A percentile compares a stretch with the other conserved stretches of the same genome.
These are phyloP conservation scores for Fusarium domesticum DNA, from an alignment of 2,329 filamentous ascomycete genomes.

Conservation along the genomic window DNA sequence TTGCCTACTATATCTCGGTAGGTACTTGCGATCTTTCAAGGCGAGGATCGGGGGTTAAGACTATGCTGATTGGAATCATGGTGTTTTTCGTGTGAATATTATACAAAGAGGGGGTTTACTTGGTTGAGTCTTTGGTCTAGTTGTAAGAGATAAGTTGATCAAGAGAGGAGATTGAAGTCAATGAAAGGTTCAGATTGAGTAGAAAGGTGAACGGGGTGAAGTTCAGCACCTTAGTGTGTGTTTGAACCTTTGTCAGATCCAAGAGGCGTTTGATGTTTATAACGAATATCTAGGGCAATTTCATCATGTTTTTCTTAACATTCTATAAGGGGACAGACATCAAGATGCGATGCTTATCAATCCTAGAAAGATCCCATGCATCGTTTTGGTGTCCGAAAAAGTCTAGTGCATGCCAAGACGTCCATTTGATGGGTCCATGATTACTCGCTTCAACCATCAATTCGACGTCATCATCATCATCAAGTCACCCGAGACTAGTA, in stretches of 20 bases:
- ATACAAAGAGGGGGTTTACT: constrained; percentile 10
- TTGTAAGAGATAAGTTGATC: constrained; percentile 12
- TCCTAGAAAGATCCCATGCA: too few species aligned
- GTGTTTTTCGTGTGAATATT: constrained; percentile 16
- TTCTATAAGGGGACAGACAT: too few species aligned
- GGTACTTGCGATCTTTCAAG: constrained; percentile 23
- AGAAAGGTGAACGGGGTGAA: too few species aligned
- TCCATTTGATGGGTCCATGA: constrained; percentile 13
- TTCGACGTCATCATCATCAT: constrained; percentile 21
- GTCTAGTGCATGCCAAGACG: constrained; percentile 6
- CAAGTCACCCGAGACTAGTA: too few species aligned
- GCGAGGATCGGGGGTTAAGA: too few species aligned
- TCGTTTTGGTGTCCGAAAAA: constrained; percentile 12
- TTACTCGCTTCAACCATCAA: constrained; percentile 11
- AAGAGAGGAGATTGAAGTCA: constrained; percentile 10
- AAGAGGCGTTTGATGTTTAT: too few species aligned
- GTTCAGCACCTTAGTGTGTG: too few species aligned
- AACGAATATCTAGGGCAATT: too few species aligned
- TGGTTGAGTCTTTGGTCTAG: constrained; percentile 9
- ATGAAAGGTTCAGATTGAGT: too few species aligned
- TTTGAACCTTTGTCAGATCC: too few species aligned
- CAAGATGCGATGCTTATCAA: too few species aligned
- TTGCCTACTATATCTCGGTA: constrained; percentile 24
- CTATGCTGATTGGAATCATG: constrained; percentile 5
- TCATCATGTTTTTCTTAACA: too few species aligned